phyloP scores from a whole-genome alignment of 352 stramenopile species.

The Phytophthora quininea region DNA sequence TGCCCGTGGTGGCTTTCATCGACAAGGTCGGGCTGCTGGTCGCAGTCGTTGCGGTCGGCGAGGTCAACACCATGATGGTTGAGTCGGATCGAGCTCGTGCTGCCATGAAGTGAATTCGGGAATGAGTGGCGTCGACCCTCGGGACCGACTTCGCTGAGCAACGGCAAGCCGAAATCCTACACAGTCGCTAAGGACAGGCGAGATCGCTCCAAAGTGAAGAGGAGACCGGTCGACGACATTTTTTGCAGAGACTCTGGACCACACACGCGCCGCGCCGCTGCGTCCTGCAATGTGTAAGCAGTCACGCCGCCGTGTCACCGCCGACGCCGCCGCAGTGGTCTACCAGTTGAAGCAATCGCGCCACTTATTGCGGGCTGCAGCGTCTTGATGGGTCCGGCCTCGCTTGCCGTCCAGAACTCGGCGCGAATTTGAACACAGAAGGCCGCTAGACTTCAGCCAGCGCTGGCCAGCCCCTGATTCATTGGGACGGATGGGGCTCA shows the following conservation, averaged over 20 bases:
- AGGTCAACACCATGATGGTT: constrained; percentile 15
- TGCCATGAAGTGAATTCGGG: constrained; percentile 33
- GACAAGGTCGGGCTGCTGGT: constrained; percentile 2
- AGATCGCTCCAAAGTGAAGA: neutral
- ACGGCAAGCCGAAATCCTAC: neutral
- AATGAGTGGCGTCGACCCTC: constrained; percentile 16
- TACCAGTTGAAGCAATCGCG: constrained; percentile 16
- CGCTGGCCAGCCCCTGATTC: constrained; percentile 31
- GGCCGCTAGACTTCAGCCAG: constrained; percentile 19
- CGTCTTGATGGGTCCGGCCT: constrained; percentile 18
- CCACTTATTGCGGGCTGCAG: constrained; percentile 15
- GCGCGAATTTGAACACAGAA: constrained; percentile 31
- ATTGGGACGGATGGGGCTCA: constrained; percentile 28
- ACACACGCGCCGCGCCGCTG: constrained; percentile 12
- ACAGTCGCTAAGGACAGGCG: constrained; percentile 32
- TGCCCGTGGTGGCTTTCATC: constrained; percentile 10
- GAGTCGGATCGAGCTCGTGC: constrained; percentile 11
- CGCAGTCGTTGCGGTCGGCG: constrained; percentile 9
- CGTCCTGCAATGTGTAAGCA: constrained; percentile 16
- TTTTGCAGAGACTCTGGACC: constrained; percentile 27
- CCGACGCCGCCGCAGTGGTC: neutral
- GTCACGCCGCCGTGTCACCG: neutral
- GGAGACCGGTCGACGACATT: constrained; percentile 19
- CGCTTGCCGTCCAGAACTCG: constrained; percentile 30
- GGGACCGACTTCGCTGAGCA: constrained; percentile 3